These are phyloP conservation scores for Amanita subjunquillea DNA, from an alignment of 768 basidiomycete species.

Conservation along the genomic window DNA sequence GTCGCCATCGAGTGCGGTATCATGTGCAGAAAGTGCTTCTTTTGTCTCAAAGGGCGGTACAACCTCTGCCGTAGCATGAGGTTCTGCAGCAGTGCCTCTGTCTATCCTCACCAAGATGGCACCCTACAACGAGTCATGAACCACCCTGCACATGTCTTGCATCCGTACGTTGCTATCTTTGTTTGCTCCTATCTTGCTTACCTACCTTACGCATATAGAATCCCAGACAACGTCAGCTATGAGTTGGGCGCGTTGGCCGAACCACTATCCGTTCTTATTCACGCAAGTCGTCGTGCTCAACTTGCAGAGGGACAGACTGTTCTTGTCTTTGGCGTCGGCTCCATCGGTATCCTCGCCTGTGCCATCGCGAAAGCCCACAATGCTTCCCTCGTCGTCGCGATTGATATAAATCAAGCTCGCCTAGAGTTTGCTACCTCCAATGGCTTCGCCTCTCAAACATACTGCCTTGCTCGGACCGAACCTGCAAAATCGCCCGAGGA, in stretches of 20 bases:
- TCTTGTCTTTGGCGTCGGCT: slow-evolving; percentile 86
- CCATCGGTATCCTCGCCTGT: slow-evolving; percentile 88
- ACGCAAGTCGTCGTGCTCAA: slow-evolving; percentile 39
- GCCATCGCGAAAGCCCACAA: slow-evolving; percentile 67
- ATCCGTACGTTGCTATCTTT: slow-evolving; percentile 54
- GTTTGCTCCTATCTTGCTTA: slow-evolving; percentile 5
- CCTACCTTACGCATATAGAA: slow-evolving; percentile 24
- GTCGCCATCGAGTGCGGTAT: slow-evolving; percentile 94
- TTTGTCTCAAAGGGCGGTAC: slow-evolving; percentile 70
- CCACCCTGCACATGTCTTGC: slow-evolving; percentile 78
- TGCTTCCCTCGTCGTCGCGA: slow-evolving; percentile 60
- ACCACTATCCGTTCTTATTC: slow-evolving; percentile 85
- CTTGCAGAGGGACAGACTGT: slow-evolving; percentile 50
- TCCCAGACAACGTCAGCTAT: slow-evolving; percentile 68
- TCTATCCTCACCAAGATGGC: slow-evolving; percentile 88
- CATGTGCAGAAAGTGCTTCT: slow-evolving; percentile 68
- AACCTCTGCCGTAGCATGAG: slow-evolving; percentile 89
- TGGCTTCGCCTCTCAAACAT: slow-evolving; percentile 71
- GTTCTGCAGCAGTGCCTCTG: slow-evolving; percentile 85
- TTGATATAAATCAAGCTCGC: slow-evolving; percentile 79
- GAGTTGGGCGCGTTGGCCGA: slow-evolving; percentile 86
- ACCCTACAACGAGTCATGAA: slow-evolving; percentile 84
- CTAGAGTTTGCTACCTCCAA: slow-evolving; percentile 67
- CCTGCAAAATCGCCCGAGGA: slow-evolving; percentile 46
- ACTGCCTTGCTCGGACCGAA: slow-evolving; percentile 44